phyloP scores from a whole-genome alignment of 495 filamentous ascomycete genomes.

The Staphylotrichum longicolle region DNA sequence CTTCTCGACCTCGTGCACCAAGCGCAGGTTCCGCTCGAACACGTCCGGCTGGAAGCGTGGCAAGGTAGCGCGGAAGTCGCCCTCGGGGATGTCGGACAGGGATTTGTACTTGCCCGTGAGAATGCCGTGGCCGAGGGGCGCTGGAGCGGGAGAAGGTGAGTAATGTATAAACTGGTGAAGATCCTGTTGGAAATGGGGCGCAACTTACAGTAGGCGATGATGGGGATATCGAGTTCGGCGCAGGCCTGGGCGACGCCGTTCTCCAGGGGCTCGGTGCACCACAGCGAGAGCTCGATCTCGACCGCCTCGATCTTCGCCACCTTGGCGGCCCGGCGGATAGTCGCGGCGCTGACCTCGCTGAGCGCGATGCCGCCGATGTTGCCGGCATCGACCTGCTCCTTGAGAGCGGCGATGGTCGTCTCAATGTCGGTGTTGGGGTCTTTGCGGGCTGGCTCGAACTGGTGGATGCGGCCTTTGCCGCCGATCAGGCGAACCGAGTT shows the following conservation, averaged over 20 bases:
- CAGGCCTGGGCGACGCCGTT: slow-evolving; percentile 74
- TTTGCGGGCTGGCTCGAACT: slow-evolving; percentile 76
- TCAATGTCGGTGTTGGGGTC: slow-evolving; percentile 58
- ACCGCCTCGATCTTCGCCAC: slow-evolving; percentile 69
- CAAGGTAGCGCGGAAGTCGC: slow-evolving; percentile 51
- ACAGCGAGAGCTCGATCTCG: slow-evolving; percentile 81
- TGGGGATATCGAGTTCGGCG: slow-evolving; percentile 66
- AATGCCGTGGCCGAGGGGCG: slow-evolving; percentile 30
- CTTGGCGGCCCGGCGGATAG: slow-evolving; percentile 69
- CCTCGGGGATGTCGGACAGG: slow-evolving; percentile 59
- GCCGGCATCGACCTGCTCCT: slow-evolving; percentile 65
- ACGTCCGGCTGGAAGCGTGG: slow-evolving; percentile 69
- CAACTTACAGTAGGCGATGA: slow-evolving; percentile 65
- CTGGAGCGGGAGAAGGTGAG: slow-evolving; percentile 1
- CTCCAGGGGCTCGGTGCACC: slow-evolving; percentile 60
- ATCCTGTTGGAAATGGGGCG: neutral
- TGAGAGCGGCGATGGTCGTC: slow-evolving; percentile 50
- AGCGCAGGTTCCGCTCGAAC: slow-evolving; percentile 71
- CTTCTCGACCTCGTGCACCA: slow-evolving; percentile 63
- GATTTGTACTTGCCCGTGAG: slow-evolving; percentile 64
- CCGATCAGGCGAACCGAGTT: slow-evolving; percentile 60
- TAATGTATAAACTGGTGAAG: too few species aligned
- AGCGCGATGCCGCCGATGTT: slow-evolving; percentile 75
- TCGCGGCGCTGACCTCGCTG: slow-evolving; percentile 69
- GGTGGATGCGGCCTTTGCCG: slow-evolving; percentile 76